Evolutionary conservation across 1,284 basidiomycete species (phyloP), one percentile per base, ranked within the genome.

Genomic region (Apiotrichum montevideense): DNA sequence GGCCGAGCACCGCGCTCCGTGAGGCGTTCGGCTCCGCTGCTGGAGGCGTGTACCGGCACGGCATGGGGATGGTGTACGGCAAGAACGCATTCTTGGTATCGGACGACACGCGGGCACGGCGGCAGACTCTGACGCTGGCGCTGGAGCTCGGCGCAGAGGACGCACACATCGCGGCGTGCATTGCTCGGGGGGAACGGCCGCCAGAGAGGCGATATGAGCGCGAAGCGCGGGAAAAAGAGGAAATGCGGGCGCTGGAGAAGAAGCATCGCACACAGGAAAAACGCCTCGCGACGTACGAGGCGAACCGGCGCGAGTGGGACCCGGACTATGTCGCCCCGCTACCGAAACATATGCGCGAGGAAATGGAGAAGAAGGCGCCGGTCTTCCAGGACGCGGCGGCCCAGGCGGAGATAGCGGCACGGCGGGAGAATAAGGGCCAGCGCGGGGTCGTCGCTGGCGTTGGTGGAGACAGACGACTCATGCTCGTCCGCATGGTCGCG

Each of bases 401-500:
- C 8, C 7, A 39, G 37, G 8, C 7, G 37, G 21, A 21, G 21
- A 21, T 21, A 21, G 21, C 21, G 21, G 21, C 21, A 21, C 21
- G 21, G 21, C 21, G 21, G 21, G 21, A 21, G 21, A 21, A 21
- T 21, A 39, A 39, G 37, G 8, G 13, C 8, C 37, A 39, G 13
- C 7, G 13, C 41, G 55, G 46, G 11, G 44, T 35, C 33, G 48
- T 43, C n/a, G 48, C 51, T 37, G 62, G 65, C 11, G 48, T 43
- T n/a, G 48, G 47, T 37, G 62, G 65, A 8, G 37, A 65, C 14
- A 46, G 43, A 35, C 43, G 39, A 15, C 45, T 66, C 45, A 70
- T 72, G 70, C 50, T 72, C 52, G 69, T 72, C 10, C 58, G 70
- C 32, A 62, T 69, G 62, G 64, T 69, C n/a, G 53, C 58, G 39